Evolutionary conservation across 805 yeast genomes (phyloP).

Genomic region (Metschnikowia rubicola): DNA sequence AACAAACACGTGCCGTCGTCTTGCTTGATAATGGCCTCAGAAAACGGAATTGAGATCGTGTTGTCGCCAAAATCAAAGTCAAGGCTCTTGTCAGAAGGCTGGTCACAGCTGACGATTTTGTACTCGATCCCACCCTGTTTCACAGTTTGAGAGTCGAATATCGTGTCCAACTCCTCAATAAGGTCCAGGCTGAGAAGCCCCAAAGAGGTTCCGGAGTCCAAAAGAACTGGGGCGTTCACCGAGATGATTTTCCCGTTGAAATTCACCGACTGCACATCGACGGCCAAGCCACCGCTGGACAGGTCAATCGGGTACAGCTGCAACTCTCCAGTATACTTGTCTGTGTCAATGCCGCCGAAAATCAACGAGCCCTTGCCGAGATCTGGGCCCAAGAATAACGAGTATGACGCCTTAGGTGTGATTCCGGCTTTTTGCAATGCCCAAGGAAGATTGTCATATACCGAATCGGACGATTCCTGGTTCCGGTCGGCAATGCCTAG

Average conservation of each 20-base stretch:
- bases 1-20: constrained; percentile 9
- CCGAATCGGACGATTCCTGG: constrained; percentile 1
- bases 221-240: constrained; percentile 1
- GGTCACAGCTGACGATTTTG: constrained; percentile 11
- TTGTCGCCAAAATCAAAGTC: constrained; percentile 11
- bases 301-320: constrained; percentile 2
- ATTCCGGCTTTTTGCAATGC: constrained; percentile 56
- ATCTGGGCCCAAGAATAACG: constrained; percentile 53
- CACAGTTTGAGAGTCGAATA: constrained; percentile 5
- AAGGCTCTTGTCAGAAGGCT: constrained; percentile 13
- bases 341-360: constrained; percentile 42
- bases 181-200: constrained; percentile 6
- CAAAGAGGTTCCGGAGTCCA: constrained; percentile 16
- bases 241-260: constrained; percentile 6
- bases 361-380: constrained; percentile 31
- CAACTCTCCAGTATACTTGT: constrained; percentile 27
- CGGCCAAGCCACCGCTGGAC: constrained; percentile 5
- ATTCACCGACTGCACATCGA: constrained; percentile 2
- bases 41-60: constrained; percentile 7
- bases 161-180: constrained; percentile 6
- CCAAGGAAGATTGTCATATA: constrained; percentile 53
- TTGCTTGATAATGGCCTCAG: constrained; percentile 4
- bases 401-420: constrained; percentile 53
- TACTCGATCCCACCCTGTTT: constrained; percentile 6
- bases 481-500: constrained; percentile 11